Evolutionary conservation across 345 rosid genomes (phyloP), one percentile per base, ranked within the genome.

Genomic region (Eucalyptus victrix): DNA sequence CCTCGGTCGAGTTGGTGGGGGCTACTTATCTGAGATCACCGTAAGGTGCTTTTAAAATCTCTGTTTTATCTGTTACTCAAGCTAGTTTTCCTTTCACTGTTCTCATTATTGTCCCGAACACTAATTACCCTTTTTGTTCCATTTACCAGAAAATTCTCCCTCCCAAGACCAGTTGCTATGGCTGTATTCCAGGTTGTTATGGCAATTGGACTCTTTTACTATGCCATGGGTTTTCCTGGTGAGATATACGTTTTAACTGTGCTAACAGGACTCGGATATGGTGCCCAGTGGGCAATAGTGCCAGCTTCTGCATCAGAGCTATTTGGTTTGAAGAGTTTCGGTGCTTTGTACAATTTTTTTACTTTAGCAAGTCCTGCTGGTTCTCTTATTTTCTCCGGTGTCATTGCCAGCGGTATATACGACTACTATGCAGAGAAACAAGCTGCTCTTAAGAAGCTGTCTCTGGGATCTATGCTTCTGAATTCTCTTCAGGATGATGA

Each of bases 1-100:
- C 89, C 98, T 96, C 6, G 99, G 99, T 69, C 97, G 97, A 11
- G 96, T 97, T 88, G 98, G 96, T 51, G 99, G 98, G 60, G 99
- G 99, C 30, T 96, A 94, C 96, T 96, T 97, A 89, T 96, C 99
- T 9, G 99, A 97, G 95, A 89, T 93, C 40, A 89, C 94, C 56
- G 94, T 97, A 37, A 95, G 98, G 98, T 95, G 89, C 44, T 34
- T 19, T 5, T 34, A 72, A 72, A 34, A 34, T 72, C 81, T 72
- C 28, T 76, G 85, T 76, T 76, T 40, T 40, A 76, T 76, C 85
- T 40, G 30, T 76, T 76, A 40, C 9, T 76, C 30, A 21, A 62
- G 67, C 42, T 11, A 49, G n/a, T 26, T 14, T 90, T 83, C 76
- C 76, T 34, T 19, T 76, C 3, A 4, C 30, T 21, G 47, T 76